Percentiles rank a stretch among this genome's conserved stretches.
These are phyloP conservation scores for Candida mattraensis DNA, from an alignment of 805 yeast genomes.

Conservation along the genomic window DNA sequence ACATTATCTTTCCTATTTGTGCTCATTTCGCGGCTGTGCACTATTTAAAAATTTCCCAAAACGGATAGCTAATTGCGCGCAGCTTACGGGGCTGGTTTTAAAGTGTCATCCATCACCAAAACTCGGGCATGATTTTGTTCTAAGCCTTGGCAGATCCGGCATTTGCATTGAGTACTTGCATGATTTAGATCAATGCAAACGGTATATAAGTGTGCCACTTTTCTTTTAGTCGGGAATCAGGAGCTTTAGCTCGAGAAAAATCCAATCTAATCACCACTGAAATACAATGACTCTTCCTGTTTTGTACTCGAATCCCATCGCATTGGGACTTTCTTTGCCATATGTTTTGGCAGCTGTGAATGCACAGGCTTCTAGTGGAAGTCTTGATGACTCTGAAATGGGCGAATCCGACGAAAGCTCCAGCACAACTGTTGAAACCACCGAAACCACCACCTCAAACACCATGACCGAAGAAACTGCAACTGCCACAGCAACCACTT, in stretches of 20 bases:
- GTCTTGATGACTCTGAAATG: conserved; percentile 16
- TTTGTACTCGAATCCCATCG: conserved; percentile 10
- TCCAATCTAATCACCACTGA: background rate
- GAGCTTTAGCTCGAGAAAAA: background rate
- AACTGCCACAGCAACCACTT: conserved; percentile 8
- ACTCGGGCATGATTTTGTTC: no score
- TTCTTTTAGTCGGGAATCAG: background rate
- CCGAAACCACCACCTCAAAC: conserved; percentile 8
- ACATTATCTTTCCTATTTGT: background rate
- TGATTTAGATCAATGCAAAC: no score
- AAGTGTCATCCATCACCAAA: background rate
- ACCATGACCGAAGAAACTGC: conserved; percentile 1
- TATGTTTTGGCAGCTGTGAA: conserved; percentile 8
- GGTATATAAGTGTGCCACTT: conserved; percentile 1
- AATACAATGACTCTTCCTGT: conserved; percentile 11
- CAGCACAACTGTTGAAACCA: conserved; percentile 4
- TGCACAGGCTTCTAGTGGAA: conserved; percentile 16
- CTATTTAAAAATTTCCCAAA: conserved; percentile 17
- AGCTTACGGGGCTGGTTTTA: conserved; percentile 23
- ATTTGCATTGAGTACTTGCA: no score
- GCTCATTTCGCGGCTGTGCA: conserved; percentile 1
- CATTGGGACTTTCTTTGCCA: conserved; percentile 12
- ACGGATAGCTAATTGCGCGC: conserved; percentile 15
- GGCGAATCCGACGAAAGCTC: conserved; percentile 6
- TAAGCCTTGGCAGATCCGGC: no score